Conservation (phyloP, 495 filamentous ascomycete species). For the Penicillium longicatenatum region DNA sequence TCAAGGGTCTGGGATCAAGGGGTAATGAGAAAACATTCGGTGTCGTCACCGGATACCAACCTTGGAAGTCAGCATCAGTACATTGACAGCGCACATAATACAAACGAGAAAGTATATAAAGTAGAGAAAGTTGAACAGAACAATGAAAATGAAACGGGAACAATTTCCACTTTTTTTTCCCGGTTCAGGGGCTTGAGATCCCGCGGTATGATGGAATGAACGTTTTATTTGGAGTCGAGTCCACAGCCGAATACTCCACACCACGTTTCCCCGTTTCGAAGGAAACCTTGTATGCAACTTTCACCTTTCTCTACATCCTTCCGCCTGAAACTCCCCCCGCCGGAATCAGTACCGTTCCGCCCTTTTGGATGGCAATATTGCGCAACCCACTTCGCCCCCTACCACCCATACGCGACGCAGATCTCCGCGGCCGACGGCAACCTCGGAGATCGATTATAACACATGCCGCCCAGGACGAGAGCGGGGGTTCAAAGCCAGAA, state of each 20-base stretch:
- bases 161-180: neutral
- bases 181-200: neutral
- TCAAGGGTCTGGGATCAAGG: neutral
- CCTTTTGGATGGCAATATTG: slow-evolving; percentile 32
- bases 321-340: neutral
- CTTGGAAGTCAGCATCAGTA: neutral
- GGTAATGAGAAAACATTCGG: neutral
- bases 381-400: slow-evolving; percentile 17
- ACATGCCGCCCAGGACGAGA: slow-evolving; percentile 70
- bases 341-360: neutral
- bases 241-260: slow-evolving; percentile 24
- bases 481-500: slow-evolving; percentile 90
- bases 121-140: neutral
- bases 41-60: neutral
- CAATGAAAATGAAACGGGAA: neutral
- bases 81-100: neutral
- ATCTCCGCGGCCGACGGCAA: slow-evolving; percentile 22
- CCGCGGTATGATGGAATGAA: neutral
- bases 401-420: slow-evolving; percentile 30
- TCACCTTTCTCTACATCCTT: neutral
- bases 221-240: slow-evolving; percentile 9
- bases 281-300: neutral
- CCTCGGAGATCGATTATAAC: slow-evolving; percentile 37
- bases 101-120: neutral
- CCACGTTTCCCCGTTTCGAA: slow-evolving; percentile 9